Base-by-base conservation (phyloP, 768 basidiomycete genomes). In the Tricholoma saponaceum region DNA sequence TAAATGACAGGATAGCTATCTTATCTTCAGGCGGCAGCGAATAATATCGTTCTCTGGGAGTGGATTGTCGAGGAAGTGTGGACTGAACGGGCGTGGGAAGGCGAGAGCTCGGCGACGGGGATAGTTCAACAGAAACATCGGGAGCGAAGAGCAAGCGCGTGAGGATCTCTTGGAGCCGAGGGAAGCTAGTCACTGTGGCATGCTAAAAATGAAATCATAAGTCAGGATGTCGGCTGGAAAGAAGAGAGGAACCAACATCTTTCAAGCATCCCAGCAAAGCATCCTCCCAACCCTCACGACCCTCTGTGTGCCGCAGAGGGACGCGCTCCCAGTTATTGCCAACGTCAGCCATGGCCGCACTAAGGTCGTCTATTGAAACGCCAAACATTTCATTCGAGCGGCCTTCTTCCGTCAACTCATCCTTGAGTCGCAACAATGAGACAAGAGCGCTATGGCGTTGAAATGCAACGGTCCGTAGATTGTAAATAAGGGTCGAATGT, bases 251-350 rank as follows among this genome's bases (percentile, higher is more conserved):
- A 84, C 93, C 62, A 65, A 96, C 95, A 70, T 96, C 89, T 78
- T 91, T 91, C 62, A 96, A 74, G 66, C 93, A 89, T 43, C 92
- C 93, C 30, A 95, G 77, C 20, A 97, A 78, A 14, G 92, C 89
- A 62, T 94, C 92, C 72, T 97, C 93, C 95, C 95, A 98, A 12
- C 90, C 89, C 63, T 85, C 82, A 44, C 94, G 83, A 23, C 84
- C 82, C 64, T 95, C 93, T 37, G 79, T 75, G 63, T 83, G 81
- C 41, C 88, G 80, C 60, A 92, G 72, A 25, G 89, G 86, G 3
- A 89, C 81, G 52, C 86, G 83, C 73, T 92, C 87, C 90, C 92
- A 94, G 66, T 86, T 89, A 66, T 89, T 90, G n/a, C 90, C 91
- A 37, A 86, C 77, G 60, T 90, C 90, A 33, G 86, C 85, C 82